Base-by-base conservation (phyloP, 2,329 filamentous ascomycete species). In the Stagonosporopsis vannaccii region DNA sequence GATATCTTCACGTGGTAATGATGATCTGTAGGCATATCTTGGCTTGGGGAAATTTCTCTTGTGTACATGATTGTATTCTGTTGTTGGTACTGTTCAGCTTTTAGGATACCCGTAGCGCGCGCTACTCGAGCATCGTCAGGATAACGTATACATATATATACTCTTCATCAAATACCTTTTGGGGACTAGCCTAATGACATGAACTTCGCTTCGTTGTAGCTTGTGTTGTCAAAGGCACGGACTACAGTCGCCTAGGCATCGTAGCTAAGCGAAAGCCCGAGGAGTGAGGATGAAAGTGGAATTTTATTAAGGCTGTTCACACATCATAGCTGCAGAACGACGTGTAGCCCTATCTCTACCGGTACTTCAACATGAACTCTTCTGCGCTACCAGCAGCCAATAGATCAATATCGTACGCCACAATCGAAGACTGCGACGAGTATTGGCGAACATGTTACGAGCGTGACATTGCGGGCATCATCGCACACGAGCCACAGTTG, bases 1-100 rank as follows among this genome's bases (percentile, higher is more conserved):
- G 20, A 56, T 64, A 19, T 63, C 63, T 2, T 72, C 64, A 30
- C 60, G 49, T 19, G 26, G 42, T 32, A 20, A 25, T 13, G 54
- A 51, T 13, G 43, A 37, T 12, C 17, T 35, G 19, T 44, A 15
- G 25, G 25, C 13, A n/a, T 8, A 5, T 26, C 2, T 15, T 4
- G 17, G 12, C 15, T 7, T n/a, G 15, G 37, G 6, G 12, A 11
- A 12, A 28, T 25, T 11, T 22, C 3, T 19, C n/a, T 9, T 15
- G n/a, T 32, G 28, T 25, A 13, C 19, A 12, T 19, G 35, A 17
- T 28, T 19, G 28, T 17, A 9, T 40, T 41, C 23, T n/a, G 33
- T n/a, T 33, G 40, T 50, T 39, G 7, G n/a, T 13, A 12, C 39
- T 53, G 28, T 43, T 42, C 37, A 39, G 32, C 30, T 43, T 39